Percentiles rank a stretch among this genome's conserved stretches.
Conservation (phyloP, 331 rosid genomes). For the Stylosanthes scabra region DNA sequence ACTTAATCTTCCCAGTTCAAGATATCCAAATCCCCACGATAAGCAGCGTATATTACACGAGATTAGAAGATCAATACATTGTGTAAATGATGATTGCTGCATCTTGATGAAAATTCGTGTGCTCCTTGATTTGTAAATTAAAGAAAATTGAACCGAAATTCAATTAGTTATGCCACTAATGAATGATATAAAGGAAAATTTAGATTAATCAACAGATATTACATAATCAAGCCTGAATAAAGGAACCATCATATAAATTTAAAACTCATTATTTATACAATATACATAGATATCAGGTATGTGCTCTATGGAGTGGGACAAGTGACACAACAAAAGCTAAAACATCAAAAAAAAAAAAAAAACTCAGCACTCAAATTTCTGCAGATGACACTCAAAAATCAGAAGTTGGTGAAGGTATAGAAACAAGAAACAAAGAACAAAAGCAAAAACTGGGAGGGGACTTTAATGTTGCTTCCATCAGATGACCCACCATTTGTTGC, state of each 20-base stretch:
- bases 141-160: too few species aligned
- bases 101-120: too few species aligned
- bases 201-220: background rate
- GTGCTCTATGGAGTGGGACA: background rate
- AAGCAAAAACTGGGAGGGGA: constrained; percentile 43
- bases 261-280: constrained; percentile 10
- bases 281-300: background rate
- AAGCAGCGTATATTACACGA: too few species aligned
- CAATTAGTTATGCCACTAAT: background rate
- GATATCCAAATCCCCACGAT: too few species aligned
- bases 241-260: background rate
- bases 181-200: background rate
- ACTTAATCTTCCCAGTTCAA: too few species aligned
- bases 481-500: constrained; percentile 49
- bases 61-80: too few species aligned
- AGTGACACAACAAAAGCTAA: constrained; percentile 16
- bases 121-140: too few species aligned
- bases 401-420: constrained; percentile 41
- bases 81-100: too few species aligned
- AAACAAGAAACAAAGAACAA: constrained; percentile 47
- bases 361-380: constrained; percentile 13
- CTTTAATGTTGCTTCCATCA: constrained; percentile 46
- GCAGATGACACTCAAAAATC: constrained; percentile 35
- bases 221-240: background rate
- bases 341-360: background rate